Percentiles rank a stretch among this genome's conserved stretches.
These are phyloP conservation scores for Pontederia crassipes DNA, from an alignment of 176 grass and related monocot species.

Conservation along the genomic window DNA sequence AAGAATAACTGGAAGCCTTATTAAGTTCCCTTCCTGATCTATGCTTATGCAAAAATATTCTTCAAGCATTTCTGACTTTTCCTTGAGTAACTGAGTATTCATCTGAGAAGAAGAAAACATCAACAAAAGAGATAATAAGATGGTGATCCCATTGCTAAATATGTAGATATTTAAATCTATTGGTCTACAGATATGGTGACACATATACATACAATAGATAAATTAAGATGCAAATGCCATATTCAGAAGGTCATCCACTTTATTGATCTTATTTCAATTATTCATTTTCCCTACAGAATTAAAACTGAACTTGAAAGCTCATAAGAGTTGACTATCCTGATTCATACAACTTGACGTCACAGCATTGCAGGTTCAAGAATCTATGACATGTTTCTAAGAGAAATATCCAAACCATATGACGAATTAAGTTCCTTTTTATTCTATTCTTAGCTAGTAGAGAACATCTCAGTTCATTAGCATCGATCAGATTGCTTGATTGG, in stretches of 20 bases:
- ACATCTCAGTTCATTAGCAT: too few species aligned
- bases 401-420: too few species aligned
- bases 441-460: too few species aligned
- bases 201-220: background rate
- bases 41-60: conserved; percentile 81
- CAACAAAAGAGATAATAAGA: background rate
- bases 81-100: conserved; percentile 66
- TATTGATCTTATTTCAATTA: too few species aligned
- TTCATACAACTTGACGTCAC: too few species aligned
- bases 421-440: too few species aligned
- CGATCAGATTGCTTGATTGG: too few species aligned
- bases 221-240: background rate
- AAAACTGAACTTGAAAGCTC: too few species aligned
- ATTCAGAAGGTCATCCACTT: background rate
- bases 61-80: conserved; percentile 74
- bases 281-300: too few species aligned
- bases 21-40: conserved; percentile 60
- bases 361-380: too few species aligned
- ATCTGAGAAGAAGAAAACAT: conserved; percentile 31
- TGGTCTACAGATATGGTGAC: background rate
- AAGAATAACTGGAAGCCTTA: conserved; percentile 81
- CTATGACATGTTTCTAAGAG: too few species aligned
- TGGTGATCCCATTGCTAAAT: background rate
- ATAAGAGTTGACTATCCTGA: too few species aligned
- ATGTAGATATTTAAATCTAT: background rate